Evolutionary conservation across 768 basidiomycete genomes (phyloP).

Genomic region (Russula olivacea): DNA sequence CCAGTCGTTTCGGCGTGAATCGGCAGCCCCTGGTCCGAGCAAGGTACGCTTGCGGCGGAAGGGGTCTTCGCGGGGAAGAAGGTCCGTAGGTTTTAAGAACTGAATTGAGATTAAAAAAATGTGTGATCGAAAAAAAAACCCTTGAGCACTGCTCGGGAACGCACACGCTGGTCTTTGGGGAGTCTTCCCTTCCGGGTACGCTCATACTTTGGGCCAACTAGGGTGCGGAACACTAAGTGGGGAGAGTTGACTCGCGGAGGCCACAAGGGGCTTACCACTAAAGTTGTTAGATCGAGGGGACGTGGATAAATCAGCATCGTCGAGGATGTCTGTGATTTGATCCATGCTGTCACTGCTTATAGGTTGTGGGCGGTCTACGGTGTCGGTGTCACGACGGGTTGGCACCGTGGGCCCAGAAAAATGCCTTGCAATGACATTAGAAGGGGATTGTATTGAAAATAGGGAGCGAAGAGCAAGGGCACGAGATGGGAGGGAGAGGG

Average conservation of each 20-base stretch:
- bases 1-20: conserved; percentile 54
- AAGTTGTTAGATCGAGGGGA: conserved; percentile 7
- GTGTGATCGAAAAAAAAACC: neutral
- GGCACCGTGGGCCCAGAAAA: neutral
- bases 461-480: neutral
- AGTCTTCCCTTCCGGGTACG: conserved; percentile 19
- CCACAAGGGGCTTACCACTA: neutral
- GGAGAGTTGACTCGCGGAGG: neutral
- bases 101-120: conserved; percentile 24
- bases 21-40: conserved; percentile 50
- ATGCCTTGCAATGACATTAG: neutral
- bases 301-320: neutral
- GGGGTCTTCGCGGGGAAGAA: conserved; percentile 33
- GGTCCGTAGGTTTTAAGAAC: conserved; percentile 46
- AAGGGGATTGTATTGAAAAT: neutral
- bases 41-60: conserved; percentile 30
- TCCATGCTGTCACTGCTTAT: neutral
- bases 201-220: conserved; percentile 17
- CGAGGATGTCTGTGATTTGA: conserved; percentile 14
- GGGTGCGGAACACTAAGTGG: neutral
- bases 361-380: neutral
- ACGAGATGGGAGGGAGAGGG: neutral
- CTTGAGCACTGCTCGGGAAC: neutral
- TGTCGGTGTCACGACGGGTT: neutral
- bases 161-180: conserved; percentile 25